phyloP scores from a whole-genome alignment of 176 grass and related monocot genomes.

The Ensete ventricosum region DNA sequence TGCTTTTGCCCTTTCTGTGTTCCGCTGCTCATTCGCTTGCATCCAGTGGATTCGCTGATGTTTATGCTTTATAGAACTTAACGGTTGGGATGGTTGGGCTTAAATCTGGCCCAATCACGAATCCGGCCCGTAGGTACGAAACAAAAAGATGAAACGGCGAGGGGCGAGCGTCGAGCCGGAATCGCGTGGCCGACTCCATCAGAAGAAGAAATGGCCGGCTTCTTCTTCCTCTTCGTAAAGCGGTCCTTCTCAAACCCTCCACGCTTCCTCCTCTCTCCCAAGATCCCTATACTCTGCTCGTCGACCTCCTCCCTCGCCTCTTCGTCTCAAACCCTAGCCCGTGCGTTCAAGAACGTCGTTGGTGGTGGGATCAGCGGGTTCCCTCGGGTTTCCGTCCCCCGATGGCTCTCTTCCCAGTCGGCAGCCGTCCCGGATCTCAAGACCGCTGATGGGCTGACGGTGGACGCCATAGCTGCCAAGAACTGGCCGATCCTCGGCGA shows the following conservation, averaged over 20 bases:
- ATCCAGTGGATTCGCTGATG: too few species aligned
- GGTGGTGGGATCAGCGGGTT: neutral
- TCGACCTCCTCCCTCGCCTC: neutral
- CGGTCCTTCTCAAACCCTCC: neutral
- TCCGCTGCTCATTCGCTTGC: too few species aligned
- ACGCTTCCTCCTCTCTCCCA: neutral
- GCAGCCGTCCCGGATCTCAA: constrained; percentile 30
- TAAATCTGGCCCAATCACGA: too few species aligned
- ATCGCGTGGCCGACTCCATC: neutral
- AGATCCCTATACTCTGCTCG: neutral
- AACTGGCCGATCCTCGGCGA: constrained; percentile 80
- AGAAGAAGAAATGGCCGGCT: neutral
- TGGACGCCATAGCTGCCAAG: constrained; percentile 59
- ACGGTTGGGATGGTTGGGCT: too few species aligned
- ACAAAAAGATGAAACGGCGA: too few species aligned
- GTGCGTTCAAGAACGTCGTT: neutral
- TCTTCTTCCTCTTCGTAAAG: neutral
- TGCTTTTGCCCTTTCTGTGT: too few species aligned
- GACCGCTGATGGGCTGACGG: constrained; percentile 67
- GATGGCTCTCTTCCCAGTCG: constrained; percentile 40
- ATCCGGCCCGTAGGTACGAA: too few species aligned
- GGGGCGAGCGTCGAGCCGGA: too few species aligned
- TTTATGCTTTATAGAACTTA: too few species aligned
- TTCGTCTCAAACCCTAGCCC: neutral
- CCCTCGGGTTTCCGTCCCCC: neutral